Evolutionary conservation across 1,284 basidiomycete species (phyloP), one percentile per base, ranked within the genome.

Genomic region (Trichosporon sp.): DNA sequence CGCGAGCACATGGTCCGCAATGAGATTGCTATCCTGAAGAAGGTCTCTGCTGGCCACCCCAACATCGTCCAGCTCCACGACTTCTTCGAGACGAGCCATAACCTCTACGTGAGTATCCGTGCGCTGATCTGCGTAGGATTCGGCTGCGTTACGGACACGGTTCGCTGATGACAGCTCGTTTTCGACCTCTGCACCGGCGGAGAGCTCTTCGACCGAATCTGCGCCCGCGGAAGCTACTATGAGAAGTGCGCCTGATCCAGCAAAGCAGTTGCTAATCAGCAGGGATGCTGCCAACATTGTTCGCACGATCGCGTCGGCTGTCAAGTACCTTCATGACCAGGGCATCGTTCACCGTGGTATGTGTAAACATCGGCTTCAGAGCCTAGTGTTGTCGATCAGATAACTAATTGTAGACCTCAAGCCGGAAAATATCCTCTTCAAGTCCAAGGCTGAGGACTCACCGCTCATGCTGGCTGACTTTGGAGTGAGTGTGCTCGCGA

Each of bases 381-480:
- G n/a, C n/a, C n/a, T n/a, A n/a, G n/a, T n/a, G n/a, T n/a, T n/a
- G n/a, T n/a, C n/a, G n/a, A n/a, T n/a, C n/a, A n/a, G n/a, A n/a
- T n/a, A n/a, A n/a, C 23, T 3, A 21, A 25, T 6, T 21, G 2
- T 68, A 90, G 92, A 99, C 77, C 83, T 99, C 69, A 99, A 99
- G 80, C 95, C 95, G 5, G 95, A 99, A 81, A 99, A 99, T 81
- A 85, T 99, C 23, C 84, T 99, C 23, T 99, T 99, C 87, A 87
- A 91, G 65, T 89, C 90, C 46, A 87, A 88, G 73, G 89, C 86
- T 4, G 94, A 98, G 76, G 89, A 95, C 62, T 89, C 94, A 9
- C 94, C 97, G 74, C 89, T 99, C 71, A 91, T 97, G 86, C 90
- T 99, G 69, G 95, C 96, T 4, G 96, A 99, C 81, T 99, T 99